Percentiles rank a stretch among this genome's conserved stretches.
Evolutionary conservation across 371 early-diverging fungal genomes (phyloP).

Genomic region (Mucor saturninus): DNA sequence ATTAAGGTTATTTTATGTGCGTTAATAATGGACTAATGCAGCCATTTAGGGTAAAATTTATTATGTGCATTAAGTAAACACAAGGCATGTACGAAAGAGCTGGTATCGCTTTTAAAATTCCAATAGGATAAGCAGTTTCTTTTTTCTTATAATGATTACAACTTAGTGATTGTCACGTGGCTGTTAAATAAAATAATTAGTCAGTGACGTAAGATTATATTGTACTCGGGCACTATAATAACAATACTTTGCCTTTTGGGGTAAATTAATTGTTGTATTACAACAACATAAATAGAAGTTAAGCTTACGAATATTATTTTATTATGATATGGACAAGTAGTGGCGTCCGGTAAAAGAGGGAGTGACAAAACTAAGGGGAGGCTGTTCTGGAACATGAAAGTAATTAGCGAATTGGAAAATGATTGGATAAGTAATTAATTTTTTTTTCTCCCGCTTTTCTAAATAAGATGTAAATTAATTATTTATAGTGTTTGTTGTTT

Average conservation of each 20-base stretch:
- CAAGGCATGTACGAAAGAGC: too few relatives aligned
- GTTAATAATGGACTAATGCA: too few relatives aligned
- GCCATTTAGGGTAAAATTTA: too few relatives aligned
- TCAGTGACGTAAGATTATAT: too few relatives aligned
- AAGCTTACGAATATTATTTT: not conserved
- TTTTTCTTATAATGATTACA: not conserved
- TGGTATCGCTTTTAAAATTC: too few relatives aligned
- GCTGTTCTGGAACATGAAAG: constrained; percentile 1
- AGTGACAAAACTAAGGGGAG: not conserved
- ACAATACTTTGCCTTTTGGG: not conserved
- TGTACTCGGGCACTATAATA: not conserved
- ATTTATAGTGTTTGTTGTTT: constrained; percentile 1
- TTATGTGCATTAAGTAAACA: too few relatives aligned
- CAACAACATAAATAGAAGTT: constrained; percentile 2
- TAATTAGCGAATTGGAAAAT: not conserved
- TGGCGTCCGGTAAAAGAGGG: constrained; percentile 1
- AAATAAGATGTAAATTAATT: constrained; percentile 4
- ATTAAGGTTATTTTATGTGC: too few relatives aligned
- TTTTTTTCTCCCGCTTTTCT: constrained; percentile 4
- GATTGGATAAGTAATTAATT: not conserved
- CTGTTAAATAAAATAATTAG: too few relatives aligned
- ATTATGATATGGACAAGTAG: not conserved
- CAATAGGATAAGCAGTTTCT: not conserved
- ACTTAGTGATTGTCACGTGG: too few relatives aligned
- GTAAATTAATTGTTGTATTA: constrained; percentile 6